Conservation (phyloP, 1,284 basidiomycete genomes). For the Stygiomarasmius scandens region DNA sequence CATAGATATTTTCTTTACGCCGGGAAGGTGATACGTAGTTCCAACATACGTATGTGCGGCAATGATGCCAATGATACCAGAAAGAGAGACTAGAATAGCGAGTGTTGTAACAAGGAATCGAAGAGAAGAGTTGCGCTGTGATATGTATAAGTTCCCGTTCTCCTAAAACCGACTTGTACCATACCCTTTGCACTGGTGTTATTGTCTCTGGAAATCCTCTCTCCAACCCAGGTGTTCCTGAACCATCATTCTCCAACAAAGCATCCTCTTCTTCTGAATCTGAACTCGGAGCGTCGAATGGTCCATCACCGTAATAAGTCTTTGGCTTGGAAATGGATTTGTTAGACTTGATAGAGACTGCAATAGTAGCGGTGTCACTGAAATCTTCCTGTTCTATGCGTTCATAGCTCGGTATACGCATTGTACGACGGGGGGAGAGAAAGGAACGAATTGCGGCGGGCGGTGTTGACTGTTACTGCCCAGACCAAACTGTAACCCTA, state of each 20-base stretch:
- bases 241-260: constrained; percentile 18
- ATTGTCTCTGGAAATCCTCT: neutral
- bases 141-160: neutral
- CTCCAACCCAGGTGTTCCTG: constrained; percentile 3
- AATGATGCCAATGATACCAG: constrained; percentile 67
- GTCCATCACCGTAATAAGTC: constrained; percentile 26
- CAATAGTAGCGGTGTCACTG: constrained; percentile 12
- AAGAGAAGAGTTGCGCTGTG: constrained; percentile 50
- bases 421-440: neutral
- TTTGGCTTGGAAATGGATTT: constrained; percentile 15
- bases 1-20: constrained; percentile 74
- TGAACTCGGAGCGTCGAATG: constrained; percentile 26
- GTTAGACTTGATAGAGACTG: constrained; percentile 7
- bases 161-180: neutral
- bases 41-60: constrained; percentile 72
- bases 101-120: constrained; percentile 59
- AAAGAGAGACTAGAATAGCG: constrained; percentile 53
- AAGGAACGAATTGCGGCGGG: neutral
- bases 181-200: constrained; percentile 7
- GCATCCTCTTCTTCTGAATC: constrained; percentile 25
- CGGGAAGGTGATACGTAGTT: constrained; percentile 50
- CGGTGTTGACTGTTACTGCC: neutral
- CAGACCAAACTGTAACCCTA: neutral
- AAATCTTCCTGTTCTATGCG: constrained; percentile 12
- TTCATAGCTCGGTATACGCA: constrained; percentile 13